A percentile compares a stretch with the other conserved stretches of the same genome.
These are phyloP conservation scores for Salix purpurea DNA, from an alignment of 345 rosid genomes.

Conservation along the genomic window DNA sequence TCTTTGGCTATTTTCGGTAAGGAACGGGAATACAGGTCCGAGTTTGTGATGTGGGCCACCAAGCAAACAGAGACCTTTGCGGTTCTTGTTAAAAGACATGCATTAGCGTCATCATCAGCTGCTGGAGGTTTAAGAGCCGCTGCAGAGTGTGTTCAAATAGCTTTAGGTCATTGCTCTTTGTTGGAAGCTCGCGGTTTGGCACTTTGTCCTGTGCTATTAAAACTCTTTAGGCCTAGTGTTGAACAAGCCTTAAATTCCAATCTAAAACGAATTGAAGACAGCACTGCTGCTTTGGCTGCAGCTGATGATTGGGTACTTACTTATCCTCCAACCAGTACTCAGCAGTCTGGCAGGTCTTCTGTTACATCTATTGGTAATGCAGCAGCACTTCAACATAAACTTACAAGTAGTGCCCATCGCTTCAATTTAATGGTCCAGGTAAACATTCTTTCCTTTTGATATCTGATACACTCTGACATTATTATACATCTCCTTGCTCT, in stretches of 20 bases:
- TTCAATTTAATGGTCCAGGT: constrained; percentile 99
- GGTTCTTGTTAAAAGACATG: constrained; percentile 90
- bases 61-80: constrained; percentile 90
- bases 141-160: constrained; percentile 98
- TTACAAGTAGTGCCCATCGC: constrained; percentile 93
- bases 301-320: constrained; percentile 98
- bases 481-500: background rate
- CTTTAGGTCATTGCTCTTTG: constrained; percentile 97
- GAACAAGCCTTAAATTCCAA: constrained; percentile 96
- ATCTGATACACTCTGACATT: background rate
- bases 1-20: constrained; percentile 76
- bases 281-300: constrained; percentile 98
- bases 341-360: constrained; percentile 65
- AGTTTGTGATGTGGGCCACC: constrained; percentile 98
- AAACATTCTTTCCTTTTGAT: constrained; percentile 12
- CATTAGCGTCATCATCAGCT: constrained; percentile 95
- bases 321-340: constrained; percentile 51
- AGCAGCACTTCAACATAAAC: constrained; percentile 72
- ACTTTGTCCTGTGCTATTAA: constrained; percentile 82
- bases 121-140: constrained; percentile 99
- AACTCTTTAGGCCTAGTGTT: constrained; percentile 90
- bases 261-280: constrained; percentile 93
- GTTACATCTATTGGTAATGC: constrained; percentile 40
- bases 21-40: constrained; percentile 86
- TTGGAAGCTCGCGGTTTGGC: constrained; percentile 93